These are phyloP conservation scores for Ceraceosorus guamensis DNA, from an alignment of 1,284 basidiomycete genomes.

Conservation along the genomic window DNA sequence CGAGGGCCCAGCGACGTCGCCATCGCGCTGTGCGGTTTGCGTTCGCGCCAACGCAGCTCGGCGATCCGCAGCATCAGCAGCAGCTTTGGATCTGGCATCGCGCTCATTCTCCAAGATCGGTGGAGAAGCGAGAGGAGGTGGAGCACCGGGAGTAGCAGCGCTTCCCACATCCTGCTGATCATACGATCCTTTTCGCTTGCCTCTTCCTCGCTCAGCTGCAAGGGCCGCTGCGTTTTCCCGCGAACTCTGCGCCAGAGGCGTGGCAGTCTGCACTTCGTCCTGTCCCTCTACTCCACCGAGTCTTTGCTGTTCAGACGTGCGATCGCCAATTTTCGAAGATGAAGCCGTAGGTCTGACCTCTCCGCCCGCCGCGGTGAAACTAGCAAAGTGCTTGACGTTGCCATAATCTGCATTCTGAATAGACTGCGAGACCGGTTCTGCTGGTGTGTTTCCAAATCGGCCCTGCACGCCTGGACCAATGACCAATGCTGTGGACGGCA, in stretches of 20 bases:
- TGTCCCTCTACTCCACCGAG: constrained; percentile 6
- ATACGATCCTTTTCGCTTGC: not conserved
- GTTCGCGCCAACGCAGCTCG: too few relatives aligned
- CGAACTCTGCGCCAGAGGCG: not conserved
- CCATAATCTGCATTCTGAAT: constrained; percentile 18
- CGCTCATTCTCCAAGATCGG: too few relatives aligned
- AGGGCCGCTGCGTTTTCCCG: not conserved
- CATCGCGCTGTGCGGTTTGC: too few relatives aligned
- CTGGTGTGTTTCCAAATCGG: constrained; percentile 12
- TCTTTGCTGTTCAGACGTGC: not conserved
- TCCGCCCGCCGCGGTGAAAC: constrained; percentile 28
- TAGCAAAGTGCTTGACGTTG: constrained; percentile 28
- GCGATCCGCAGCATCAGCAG: not conserved
- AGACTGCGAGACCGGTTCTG: not conserved
- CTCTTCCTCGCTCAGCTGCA: not conserved
- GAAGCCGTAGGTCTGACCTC: constrained; percentile 15
- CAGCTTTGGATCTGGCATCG: not conserved
- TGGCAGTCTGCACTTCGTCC: constrained; percentile 7
- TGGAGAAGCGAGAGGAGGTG: too few relatives aligned
- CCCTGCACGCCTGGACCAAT: constrained; percentile 43
- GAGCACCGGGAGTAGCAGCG: not conserved
- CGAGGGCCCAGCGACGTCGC: not conserved
- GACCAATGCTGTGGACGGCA: constrained; percentile 37
- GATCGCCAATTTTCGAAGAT: not conserved
- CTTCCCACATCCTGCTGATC: not conserved